phyloP scores from a whole-genome alignment of 1,284 basidiomycete genomes.

The Schizophyllum amplum region DNA sequence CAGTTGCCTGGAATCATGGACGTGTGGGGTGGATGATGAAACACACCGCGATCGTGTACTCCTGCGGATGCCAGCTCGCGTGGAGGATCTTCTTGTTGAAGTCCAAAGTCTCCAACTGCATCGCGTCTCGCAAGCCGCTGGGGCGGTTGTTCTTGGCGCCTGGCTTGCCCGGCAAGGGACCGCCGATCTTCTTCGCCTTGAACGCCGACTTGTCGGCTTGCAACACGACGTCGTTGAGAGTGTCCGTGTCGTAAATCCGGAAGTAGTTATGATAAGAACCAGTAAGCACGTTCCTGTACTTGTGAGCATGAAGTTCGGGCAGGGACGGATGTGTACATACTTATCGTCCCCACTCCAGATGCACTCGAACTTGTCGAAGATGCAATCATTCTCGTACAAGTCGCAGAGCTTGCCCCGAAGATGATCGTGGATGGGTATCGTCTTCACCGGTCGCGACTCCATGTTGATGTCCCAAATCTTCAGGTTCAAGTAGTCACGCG shows the following conservation, averaged over 20 bases:
- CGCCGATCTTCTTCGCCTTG: slow-evolving; percentile 97
- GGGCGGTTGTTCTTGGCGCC: slow-evolving; percentile 61
- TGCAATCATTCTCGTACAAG: slow-evolving; percentile 99
- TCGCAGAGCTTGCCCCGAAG: slow-evolving; percentile 96
- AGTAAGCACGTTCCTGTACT: slow-evolving; percentile 89
- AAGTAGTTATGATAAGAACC: slow-evolving; percentile 99
- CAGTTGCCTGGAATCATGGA: slow-evolving; percentile 6
- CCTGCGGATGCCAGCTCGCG: slow-evolving; percentile 94
- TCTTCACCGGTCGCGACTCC: slow-evolving; percentile 95
- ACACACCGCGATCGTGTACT: slow-evolving; percentile 94
- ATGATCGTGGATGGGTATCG: slow-evolving; percentile 98
- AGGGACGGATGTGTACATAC: slow-evolving; percentile 42
- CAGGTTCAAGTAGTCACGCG: slow-evolving; percentile 94
- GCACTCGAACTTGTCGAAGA: slow-evolving; percentile 99
- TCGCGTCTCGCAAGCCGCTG: slow-evolving; percentile 69
- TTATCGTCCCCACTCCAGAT: slow-evolving; percentile 93
- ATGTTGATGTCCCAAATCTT: slow-evolving; percentile 99
- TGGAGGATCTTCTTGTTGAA: slow-evolving; percentile 99
- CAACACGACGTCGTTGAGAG: slow-evolving; percentile 84
- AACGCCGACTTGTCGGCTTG: slow-evolving; percentile 99
- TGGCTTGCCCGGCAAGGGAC: slow-evolving; percentile 64
- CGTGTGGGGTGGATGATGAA: slow-evolving; percentile 1
- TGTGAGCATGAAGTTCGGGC: slow-evolving; percentile 3
- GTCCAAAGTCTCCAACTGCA: slow-evolving; percentile 88
- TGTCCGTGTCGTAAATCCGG: slow-evolving; percentile 97